Evolutionary conservation across 495 filamentous ascomycete genomes (phyloP), one percentile per base, ranked within the genome.

Genomic region (Lichenothelia convexa): DNA sequence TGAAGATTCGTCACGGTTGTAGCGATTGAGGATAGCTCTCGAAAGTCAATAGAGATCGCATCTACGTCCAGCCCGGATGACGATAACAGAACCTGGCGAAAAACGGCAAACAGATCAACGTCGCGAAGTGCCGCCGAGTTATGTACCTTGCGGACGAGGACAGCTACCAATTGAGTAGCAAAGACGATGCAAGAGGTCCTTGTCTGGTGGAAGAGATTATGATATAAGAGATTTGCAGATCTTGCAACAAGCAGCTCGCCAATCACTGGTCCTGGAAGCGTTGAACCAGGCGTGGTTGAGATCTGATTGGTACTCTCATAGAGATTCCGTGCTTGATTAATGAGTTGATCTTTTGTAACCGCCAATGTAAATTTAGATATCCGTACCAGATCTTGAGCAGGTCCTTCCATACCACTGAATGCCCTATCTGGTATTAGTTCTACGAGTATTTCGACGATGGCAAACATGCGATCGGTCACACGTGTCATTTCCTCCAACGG

Each of bases 351-450:
- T n/a, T n/a, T n/a, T n/a, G n/a, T n/a, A n/a, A n/a, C n/a, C n/a
- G n/a, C n/a, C n/a, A n/a, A n/a, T n/a, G n/a, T n/a, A n/a, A n/a
- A n/a, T n/a, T n/a, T n/a, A n/a, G n/a, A n/a, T n/a, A n/a, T n/a
- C n/a, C n/a, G n/a, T n/a, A n/a, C n/a, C n/a, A 9, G 24, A 29
- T 29, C 24, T 29, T 29, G 24, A 13, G 15, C 24, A 29, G 24
- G 24, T 29, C 9, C 24, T 11, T 13, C 24, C 24, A 11, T 13
- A 29, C 24, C 26, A 5, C 23, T 16, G 12, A 50, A 24, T 30
- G 47, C 44, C 7, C 41, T 37, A 16, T 40, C 41, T 11, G 47
- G 47, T 13, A 50, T 30, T 21, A 45, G 30, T 18, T 44, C 38
- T 22, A 47, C 36, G 18, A 50, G 38, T 11, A 37, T 40, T 18